A percentile compares a stretch with the other conserved stretches of the same genome.
phyloP scores from a whole-genome alignment of 2,329 filamentous ascomycete species.

The Fusarium subtropicale region DNA sequence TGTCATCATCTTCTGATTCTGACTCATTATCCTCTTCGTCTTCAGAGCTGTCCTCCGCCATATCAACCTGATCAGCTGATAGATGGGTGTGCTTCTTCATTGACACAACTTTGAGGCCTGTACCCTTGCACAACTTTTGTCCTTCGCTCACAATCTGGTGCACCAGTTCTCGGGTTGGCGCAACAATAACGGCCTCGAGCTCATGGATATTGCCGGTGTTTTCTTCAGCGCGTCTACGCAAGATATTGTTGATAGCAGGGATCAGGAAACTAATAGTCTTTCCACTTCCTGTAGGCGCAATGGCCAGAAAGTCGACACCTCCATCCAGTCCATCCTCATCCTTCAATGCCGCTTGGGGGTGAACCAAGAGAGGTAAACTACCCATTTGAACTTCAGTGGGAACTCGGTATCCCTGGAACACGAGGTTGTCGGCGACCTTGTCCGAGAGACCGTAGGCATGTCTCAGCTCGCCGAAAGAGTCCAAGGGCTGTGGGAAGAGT shows the following conservation, averaged over 20 bases:
- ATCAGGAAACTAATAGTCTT: conserved; percentile 96
- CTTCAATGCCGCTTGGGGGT: conserved; percentile 62
- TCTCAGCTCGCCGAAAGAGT: conserved; percentile 79
- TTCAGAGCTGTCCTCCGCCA: conserved; percentile 55
- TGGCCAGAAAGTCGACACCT: conserved; percentile 80
- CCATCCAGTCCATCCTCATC: conserved; percentile 51
- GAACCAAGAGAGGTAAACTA: conserved; percentile 81
- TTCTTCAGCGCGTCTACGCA: conserved; percentile 65
- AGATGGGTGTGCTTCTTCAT: conserved; percentile 89
- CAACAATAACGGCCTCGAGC: conserved; percentile 77
- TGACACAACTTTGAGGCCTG: conserved; percentile 80
- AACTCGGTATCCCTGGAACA: conserved; percentile 83
- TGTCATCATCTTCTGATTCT: conserved; percentile 52
- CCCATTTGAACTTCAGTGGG: conserved; percentile 96
- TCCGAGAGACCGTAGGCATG: conserved; percentile 78
- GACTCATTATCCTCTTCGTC: conserved; percentile 55
- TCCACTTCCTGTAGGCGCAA: conserved; percentile 95
- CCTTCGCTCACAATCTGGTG: conserved; percentile 87
- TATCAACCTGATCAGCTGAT: conserved; percentile 58
- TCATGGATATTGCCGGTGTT: conserved; percentile 56
- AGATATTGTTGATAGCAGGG: conserved; percentile 82
- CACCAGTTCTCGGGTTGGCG: conserved; percentile 82
- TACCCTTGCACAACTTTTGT: conserved; percentile 80
- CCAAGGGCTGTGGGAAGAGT: conserved; percentile 83
- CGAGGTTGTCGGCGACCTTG: conserved; percentile 80